Base-by-base conservation (phyloP, 768 basidiomycete species). In the Mycena galericulata region DNA sequence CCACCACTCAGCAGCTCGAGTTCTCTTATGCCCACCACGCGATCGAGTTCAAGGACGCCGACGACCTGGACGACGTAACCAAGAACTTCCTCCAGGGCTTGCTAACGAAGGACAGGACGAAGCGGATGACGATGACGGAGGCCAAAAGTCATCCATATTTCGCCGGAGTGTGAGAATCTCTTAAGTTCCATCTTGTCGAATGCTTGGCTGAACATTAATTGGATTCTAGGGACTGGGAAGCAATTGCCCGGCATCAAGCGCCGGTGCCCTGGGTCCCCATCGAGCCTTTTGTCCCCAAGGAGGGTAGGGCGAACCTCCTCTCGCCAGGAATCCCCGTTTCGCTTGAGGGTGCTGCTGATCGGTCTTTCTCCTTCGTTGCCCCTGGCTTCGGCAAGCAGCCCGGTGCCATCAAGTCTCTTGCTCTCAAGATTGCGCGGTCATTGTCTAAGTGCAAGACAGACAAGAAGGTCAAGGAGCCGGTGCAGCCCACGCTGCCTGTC, bases 131-230 rank as follows among this genome's bases (percentile, higher is more conserved):
- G 0, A 53, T 67, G 3, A 26, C 1, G 3, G 14, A 61, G 26
- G 43, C 32, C 0, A 60, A 67, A n/a, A 32, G 14, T 1, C 63
- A 65, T 17, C 46, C 63, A 0, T 65, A 65, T 34, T 65, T 65
- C 32, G 2, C 1, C 14, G 51, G 38, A 17, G 51, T 63, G 62
- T 63, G 10, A 54, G 62, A 43, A 12, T 14, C 22, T 41, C 22
- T 7, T 0, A 14, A 26, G 17, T 46, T n/a, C 22, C 30, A 6
- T 45, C 14, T 29, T 30, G 15, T 36, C 34, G 34, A 6, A n/a
- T n/a, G n/a, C 15, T 26, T 40, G 10, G 5, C 36, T 29, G 45
- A 57, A 18, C 20, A 15, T 6, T 38, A n/a, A 9, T 50, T 32
- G 4, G 45, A 9, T 14, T 38, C 1, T 8, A 53, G 56, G 0